phyloP scores from a whole-genome alignment of 2,329 filamentous ascomycete genomes.

The Penicillium sp. region DNA sequence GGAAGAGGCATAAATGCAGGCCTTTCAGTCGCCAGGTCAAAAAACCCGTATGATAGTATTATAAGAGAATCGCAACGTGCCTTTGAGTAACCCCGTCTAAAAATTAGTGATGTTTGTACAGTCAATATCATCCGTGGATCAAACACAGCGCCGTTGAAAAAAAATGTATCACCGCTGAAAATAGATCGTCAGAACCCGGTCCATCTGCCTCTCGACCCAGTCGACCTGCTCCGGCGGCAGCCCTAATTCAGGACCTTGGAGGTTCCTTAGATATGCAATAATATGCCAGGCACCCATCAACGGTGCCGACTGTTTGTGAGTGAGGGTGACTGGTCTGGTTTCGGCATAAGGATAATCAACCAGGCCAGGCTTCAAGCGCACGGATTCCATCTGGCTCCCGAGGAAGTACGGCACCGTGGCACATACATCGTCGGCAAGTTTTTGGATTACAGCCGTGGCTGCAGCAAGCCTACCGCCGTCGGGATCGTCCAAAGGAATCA shows the following conservation, averaged over 20 bases:
- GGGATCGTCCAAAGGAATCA: conserved; percentile 10
- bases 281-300: conserved; percentile 30
- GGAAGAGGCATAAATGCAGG: too few species aligned
- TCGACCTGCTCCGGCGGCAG: conserved; percentile 18
- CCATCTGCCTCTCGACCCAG: conserved; percentile 26
- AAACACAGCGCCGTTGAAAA: too few species aligned
- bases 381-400: conserved; percentile 24
- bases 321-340: conserved; percentile 13
- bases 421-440: conserved; percentile 28
- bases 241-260: conserved; percentile 18
- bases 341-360: conserved; percentile 28
- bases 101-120: too few species aligned
- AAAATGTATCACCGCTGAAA: conserved; percentile 14
- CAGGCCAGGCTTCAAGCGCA: conserved; percentile 19
- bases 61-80: too few species aligned
- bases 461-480: conserved; percentile 8
- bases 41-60: too few species aligned
- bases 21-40: too few species aligned
- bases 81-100: too few species aligned
- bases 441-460: conserved; percentile 10
- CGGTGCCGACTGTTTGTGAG: conserved; percentile 25
- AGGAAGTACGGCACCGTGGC: conserved; percentile 29
- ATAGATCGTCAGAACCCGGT: conserved; percentile 28
- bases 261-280: conserved; percentile 18
- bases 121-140: too few species aligned